These are phyloP conservation scores for Starmerella lactis-condensi DNA, from an alignment of 805 yeast genomes.

Conservation along the genomic window DNA sequence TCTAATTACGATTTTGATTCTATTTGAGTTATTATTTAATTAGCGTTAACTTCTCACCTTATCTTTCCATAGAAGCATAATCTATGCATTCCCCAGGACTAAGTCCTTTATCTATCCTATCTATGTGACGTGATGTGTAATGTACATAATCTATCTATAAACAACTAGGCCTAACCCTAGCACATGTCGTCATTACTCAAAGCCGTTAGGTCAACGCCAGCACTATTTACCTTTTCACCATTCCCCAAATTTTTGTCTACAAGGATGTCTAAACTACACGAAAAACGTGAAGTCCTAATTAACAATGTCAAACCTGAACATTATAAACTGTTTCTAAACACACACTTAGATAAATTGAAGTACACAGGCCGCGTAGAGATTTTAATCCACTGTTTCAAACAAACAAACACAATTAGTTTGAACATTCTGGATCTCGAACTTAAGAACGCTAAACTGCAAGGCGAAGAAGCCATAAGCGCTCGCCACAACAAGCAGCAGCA, in stretches of 20 bases:
- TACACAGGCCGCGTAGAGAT: constrained; percentile 25
- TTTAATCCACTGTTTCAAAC: constrained; percentile 27
- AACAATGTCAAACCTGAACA: constrained; percentile 50
- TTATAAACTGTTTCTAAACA: constrained; percentile 51
- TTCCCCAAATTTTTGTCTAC: no score
- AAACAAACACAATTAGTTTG: constrained; percentile 32
- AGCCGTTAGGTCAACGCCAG: background rate
- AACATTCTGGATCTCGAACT: constrained; percentile 51
- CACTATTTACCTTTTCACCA: background rate
- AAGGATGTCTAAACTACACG: constrained; percentile 2
- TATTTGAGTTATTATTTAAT: no score
- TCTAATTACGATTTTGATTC: no score
- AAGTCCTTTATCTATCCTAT: no score
- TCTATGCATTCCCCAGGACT: no score
- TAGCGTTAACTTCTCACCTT: no score
- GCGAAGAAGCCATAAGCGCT: constrained; percentile 20
- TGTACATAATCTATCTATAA: background rate
- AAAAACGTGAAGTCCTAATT: constrained; percentile 34
- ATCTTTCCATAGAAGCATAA: no score
- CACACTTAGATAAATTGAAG: constrained; percentile 31
- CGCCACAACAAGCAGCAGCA: constrained; percentile 37
- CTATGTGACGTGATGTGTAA: background rate
- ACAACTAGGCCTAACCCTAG: no score
- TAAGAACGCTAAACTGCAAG: constrained; percentile 20
- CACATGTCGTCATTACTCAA: no score